phyloP scores from a whole-genome alignment of 495 filamentous ascomycete genomes.

The Darksidea phi region DNA sequence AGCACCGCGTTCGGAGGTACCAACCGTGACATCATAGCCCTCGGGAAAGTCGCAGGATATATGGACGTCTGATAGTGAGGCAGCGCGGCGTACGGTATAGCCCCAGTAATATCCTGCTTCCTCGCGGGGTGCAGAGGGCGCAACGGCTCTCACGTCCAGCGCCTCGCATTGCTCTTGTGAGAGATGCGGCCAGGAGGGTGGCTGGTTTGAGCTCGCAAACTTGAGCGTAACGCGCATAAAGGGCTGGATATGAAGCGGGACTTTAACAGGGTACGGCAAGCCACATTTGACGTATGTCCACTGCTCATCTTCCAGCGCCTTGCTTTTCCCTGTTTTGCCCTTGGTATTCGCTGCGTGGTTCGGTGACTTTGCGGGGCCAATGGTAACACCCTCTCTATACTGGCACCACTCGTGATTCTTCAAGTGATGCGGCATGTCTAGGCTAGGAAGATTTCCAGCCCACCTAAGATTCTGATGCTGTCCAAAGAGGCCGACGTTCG shows the following conservation, averaged over 20 bases:
- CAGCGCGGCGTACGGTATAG: conserved; percentile 59
- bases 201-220: conserved; percentile 45
- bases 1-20: conserved; percentile 69
- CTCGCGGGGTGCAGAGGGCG: conserved; percentile 60
- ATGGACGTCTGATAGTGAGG: conserved; percentile 62
- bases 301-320: conserved; percentile 2
- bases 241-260: conserved; percentile 51
- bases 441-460: conserved; percentile 63
- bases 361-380: conserved; percentile 29
- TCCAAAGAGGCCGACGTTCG: conserved; percentile 54
- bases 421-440: conserved; percentile 77
- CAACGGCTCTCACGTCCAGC: conserved; percentile 53
- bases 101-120: conserved; percentile 78
- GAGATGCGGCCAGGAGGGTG: conserved; percentile 23
- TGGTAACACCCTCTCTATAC: conserved; percentile 69
- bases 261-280: conserved; percentile 48
- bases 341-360: conserved; percentile 25
- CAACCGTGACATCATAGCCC: conserved; percentile 61
- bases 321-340: conserved; percentile 6
- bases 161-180: conserved; percentile 7
- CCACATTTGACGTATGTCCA: conserved; percentile 61
- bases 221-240: conserved; percentile 66
- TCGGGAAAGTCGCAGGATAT: conserved; percentile 47
- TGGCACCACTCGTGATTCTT: conserved; percentile 63
- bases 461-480: conserved; percentile 66